phyloP scores from a whole-genome alignment of 768 basidiomycete species.

The Leccinum fibrillosum region DNA sequence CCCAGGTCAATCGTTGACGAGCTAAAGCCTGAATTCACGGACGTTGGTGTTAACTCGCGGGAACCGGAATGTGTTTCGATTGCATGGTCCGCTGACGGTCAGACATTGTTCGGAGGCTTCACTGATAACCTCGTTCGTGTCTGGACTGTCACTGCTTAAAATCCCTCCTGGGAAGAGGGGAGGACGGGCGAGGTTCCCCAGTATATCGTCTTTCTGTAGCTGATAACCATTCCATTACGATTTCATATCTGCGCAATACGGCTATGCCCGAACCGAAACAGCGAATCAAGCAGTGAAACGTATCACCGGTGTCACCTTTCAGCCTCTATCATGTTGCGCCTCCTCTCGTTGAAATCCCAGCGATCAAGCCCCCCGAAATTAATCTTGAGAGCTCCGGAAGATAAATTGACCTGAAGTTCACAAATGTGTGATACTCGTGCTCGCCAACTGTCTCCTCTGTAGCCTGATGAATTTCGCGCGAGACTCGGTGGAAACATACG shows the following conservation, averaged over 20 bases:
- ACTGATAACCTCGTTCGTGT: constrained; percentile 92
- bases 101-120: constrained; percentile 96
- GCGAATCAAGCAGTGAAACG: background rate
- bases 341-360: constrained; percentile 64
- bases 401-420: constrained; percentile 70
- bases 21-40: constrained; percentile 92
- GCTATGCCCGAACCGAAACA: background rate
- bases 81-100: constrained; percentile 98
- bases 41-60: constrained; percentile 64
- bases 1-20: constrained; percentile 94
- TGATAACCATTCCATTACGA: constrained; percentile 21
- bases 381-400: constrained; percentile 58
- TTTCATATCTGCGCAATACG: constrained; percentile 6
- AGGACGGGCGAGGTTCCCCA: constrained; percentile 11
- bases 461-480: constrained; percentile 1
- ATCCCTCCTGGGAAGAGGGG: constrained; percentile 18
- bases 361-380: constrained; percentile 75
- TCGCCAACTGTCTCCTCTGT: constrained; percentile 81
- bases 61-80: constrained; percentile 94
- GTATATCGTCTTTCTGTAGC: constrained; percentile 26
- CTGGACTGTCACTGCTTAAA: constrained; percentile 73
- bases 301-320: constrained; percentile 11
- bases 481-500: background rate
- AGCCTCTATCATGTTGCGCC: constrained; percentile 62
- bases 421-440: constrained; percentile 65